Conservation (phyloP, 2,329 filamentous ascomycete genomes). For the Triangularia setosa region DNA sequence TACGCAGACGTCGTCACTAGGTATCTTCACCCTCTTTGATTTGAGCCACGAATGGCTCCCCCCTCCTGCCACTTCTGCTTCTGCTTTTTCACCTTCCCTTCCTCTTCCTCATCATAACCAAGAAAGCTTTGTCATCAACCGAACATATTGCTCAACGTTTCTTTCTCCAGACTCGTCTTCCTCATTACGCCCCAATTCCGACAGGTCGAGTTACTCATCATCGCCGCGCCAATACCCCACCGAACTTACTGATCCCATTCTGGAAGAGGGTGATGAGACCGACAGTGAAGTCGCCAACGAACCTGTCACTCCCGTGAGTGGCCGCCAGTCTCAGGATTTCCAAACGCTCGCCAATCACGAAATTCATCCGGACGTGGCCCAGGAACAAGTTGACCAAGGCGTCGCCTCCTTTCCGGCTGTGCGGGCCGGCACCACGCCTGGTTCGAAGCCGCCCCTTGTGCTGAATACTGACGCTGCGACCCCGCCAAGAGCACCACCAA, state of each 20-base stretch:
- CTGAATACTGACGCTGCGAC: conserved; percentile 21
- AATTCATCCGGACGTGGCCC: conserved; percentile 25
- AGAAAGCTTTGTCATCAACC: conserved; percentile 3
- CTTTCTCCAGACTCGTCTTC: conserved; percentile 15
- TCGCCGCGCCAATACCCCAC: conserved; percentile 47
- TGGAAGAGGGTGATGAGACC: conserved; percentile 57
- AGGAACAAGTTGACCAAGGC: conserved; percentile 27
- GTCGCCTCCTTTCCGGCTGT: conserved; percentile 21
- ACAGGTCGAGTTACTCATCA: conserved; percentile 33
- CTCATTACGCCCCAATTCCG: conserved; percentile 13
- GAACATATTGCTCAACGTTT: conserved; percentile 18
- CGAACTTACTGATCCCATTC: conserved; percentile 50
- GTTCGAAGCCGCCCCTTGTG: conserved; percentile 23
- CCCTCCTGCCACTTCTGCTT: conserved; percentile 7
- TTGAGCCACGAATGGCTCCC: conserved; percentile 18
- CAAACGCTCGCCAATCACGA: conserved; percentile 33
- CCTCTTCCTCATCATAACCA: not conserved
- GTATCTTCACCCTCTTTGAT: conserved; percentile 29
- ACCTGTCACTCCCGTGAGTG: conserved; percentile 58
- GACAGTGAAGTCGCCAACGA: conserved; percentile 57
- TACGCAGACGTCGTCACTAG: conserved; percentile 30
- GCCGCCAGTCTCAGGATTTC: conserved; percentile 54
- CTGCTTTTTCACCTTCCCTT: conserved; percentile 3
- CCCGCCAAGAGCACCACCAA: conserved; percentile 6
- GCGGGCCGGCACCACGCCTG: conserved; percentile 13